Evolutionary conservation across 352 stramenopile species (phyloP), one percentile per base, ranked within the genome.

Genomic region (Globisporangium viniferum): DNA sequence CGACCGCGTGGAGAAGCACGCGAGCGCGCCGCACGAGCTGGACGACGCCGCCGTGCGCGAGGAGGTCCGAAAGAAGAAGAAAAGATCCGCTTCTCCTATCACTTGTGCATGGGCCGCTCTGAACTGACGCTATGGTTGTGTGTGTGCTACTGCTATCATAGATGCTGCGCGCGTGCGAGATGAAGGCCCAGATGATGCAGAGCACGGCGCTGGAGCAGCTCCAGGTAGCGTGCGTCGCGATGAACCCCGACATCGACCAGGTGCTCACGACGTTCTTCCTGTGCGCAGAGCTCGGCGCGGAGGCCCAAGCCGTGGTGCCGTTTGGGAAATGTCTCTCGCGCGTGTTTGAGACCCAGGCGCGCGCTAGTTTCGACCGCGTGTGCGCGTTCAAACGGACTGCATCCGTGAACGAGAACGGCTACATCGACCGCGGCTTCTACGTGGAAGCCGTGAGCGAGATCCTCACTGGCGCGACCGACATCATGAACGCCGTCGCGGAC

Each of bases 401-500:
- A 6, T 74, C 76, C 24, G 82, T 87, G 3, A 95, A 94, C 62
- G 80, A 86, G 64, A 74, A 93, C 70, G 88, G 88, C 64, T 95
- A 95, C 75, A 93, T 94, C 64, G 86, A 93, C 60, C 86, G 86
- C 65, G 76, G 77, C n/a, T 90, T 92, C 61, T 94, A 94, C 63
- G 84, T 92, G 14, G 81, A 92, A 60, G 82, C 78, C 5, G 72
- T 94, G 62, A 84, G 78, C 57, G 83, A 91, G 73, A 72, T 94
- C 22, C 71, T 94, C 59, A 90, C 78, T 5, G 84, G 84, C 22
- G 76, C 84, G 20, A 92, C 84, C 0, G 86, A 92, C 62, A 80
- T 92, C 56, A 90, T 91, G 80, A 92, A 92, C 64, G 86, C 86
- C 0, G 80, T 94, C n/a, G 82, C 84, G 14, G 86, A 94, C 56